Percentiles rank a stretch among this genome's conserved stretches.
phyloP scores from a whole-genome alignment of 78 protist genomes.

The Chrysochromulina parva region DNA sequence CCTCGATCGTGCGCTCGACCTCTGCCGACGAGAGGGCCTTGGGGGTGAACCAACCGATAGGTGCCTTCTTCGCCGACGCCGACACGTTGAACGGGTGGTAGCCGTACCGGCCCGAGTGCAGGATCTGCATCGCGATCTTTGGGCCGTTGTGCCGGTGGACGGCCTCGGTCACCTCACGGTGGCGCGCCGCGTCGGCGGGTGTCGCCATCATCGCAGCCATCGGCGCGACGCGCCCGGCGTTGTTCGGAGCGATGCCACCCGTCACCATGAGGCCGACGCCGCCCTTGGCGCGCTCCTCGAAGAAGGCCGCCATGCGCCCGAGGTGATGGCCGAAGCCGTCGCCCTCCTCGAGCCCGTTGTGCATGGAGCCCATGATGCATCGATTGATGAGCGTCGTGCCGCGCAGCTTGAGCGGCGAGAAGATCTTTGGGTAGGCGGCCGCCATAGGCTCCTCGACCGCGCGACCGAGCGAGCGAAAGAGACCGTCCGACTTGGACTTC shows the following conservation, averaged over 20 bases:
- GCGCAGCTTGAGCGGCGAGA: constrained; percentile 66
- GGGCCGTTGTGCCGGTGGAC: constrained; percentile 48
- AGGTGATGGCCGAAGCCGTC: background rate
- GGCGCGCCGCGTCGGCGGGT: constrained; percentile 30
- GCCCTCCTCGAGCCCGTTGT: constrained; percentile 47
- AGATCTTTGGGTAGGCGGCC: constrained; percentile 1
- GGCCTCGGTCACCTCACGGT: constrained; percentile 50
- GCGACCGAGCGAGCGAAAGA: too few relatives aligned
- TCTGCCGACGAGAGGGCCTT: constrained; percentile 12
- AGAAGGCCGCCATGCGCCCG: constrained; percentile 30
- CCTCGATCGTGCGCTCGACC: constrained; percentile 42
- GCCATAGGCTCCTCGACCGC: too few relatives aligned
- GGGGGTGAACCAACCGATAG: constrained; percentile 60
- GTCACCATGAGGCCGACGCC: constrained; percentile 63
- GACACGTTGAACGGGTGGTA: constrained; percentile 41
- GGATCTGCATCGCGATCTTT: constrained; percentile 51
- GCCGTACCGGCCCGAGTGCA: constrained; percentile 44
- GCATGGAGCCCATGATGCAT: constrained; percentile 74
- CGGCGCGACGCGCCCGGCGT: constrained; percentile 13
- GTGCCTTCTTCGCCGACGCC: constrained; percentile 38
- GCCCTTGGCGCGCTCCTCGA: constrained; percentile 48
- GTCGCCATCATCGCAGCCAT: constrained; percentile 57
- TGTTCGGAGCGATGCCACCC: constrained; percentile 61
- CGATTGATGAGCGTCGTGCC: constrained; percentile 61
- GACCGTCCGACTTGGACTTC: too few relatives aligned